A percentile compares a stretch with the other conserved stretches of the same genome.
These are phyloP conservation scores for Debaryomyces singareniensis DNA, from an alignment of 1,139 yeast genomes.

Conservation along the genomic window DNA sequence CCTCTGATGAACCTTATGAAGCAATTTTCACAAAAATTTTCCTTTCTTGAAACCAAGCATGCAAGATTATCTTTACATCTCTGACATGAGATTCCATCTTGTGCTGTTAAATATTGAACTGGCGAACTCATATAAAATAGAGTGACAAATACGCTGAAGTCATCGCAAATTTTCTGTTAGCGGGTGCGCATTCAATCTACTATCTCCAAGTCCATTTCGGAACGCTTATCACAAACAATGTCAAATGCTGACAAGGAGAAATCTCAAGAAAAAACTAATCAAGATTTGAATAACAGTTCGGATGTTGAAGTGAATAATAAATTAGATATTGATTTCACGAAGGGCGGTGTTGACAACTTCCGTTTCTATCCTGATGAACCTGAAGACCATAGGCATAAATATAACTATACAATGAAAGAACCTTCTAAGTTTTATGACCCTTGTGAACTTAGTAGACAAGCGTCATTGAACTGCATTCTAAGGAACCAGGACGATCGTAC, in stretches of 20 bases:
- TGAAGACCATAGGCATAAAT: conserved; percentile 53
- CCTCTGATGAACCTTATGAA: conserved; percentile 67
- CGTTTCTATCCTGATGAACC: conserved; percentile 85
- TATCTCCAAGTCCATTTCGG: too few species aligned
- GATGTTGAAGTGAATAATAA: conserved; percentile 19
- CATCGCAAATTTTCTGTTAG: too few species aligned
- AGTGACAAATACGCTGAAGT: too few species aligned
- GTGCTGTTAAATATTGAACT: conserved; percentile 13
- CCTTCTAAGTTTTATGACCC: conserved; percentile 89
- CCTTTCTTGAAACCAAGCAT: conserved; percentile 56
- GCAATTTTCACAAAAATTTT: conserved; percentile 64
- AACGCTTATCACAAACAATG: too few species aligned
- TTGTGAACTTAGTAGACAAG: conserved; percentile 81
- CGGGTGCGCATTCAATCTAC: too few species aligned
- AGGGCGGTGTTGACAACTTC: conserved; percentile 45
- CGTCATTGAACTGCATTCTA: conserved; percentile 75
- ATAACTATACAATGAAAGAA: conserved; percentile 58
- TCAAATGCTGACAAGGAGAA: too few species aligned
- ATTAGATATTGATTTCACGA: conserved; percentile 51
- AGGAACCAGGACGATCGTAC: conserved; percentile 70
- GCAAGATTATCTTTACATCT: conserved; percentile 51
- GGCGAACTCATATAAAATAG: too few species aligned
- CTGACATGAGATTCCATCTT: conserved; percentile 17
- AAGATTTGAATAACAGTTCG: too few species aligned
- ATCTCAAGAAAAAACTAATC: too few species aligned